Percentiles rank a stretch among this genome's conserved stretches.
phyloP scores from a whole-genome alignment of 2,329 filamentous ascomycete genomes.

The Ophiostoma sp. region DNA sequence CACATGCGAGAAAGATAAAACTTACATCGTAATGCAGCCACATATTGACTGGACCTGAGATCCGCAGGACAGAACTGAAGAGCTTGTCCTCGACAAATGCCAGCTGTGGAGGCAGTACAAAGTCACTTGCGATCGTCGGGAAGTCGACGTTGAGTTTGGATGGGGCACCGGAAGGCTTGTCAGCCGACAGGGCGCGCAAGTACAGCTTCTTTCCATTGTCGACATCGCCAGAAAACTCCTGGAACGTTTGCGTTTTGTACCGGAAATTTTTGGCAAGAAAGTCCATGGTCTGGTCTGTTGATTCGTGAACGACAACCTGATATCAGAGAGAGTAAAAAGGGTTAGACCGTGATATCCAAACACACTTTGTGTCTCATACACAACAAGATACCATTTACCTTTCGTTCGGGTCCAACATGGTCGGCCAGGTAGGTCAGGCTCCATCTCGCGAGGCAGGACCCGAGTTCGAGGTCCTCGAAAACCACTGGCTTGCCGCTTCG shows the following conservation, averaged over 20 bases:
- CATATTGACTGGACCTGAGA: conserved; percentile 79
- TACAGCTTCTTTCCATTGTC: conserved; percentile 65
- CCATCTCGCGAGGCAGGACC: conserved; percentile 68
- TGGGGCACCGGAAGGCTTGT: conserved; percentile 66
- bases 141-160: conserved; percentile 73
- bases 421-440: conserved; percentile 65
- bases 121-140: conserved; percentile 67
- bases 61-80: conserved; percentile 77
- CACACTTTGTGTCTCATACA: background rate
- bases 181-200: conserved; percentile 72
- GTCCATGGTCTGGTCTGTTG: conserved; percentile 66
- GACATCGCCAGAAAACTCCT: conserved; percentile 63
- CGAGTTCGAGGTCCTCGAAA: conserved; percentile 65
- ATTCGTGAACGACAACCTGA: conserved; percentile 73
- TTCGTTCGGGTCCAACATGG: conserved; percentile 60
- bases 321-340: background rate
- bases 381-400: conserved; percentile 40
- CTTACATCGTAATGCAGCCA: conserved; percentile 86
- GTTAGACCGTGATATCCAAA: background rate
- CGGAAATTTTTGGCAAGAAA: conserved; percentile 82
- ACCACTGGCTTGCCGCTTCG: conserved; percentile 61
- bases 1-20: conserved; percentile 13
- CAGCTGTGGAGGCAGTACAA: conserved; percentile 65
- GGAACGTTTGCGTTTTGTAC: conserved; percentile 69
- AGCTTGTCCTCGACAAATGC: conserved; percentile 58